A percentile compares a stretch with the other conserved stretches of the same genome.
These are phyloP conservation scores for Globomyces pollinis-pini DNA, from an alignment of 192 early-diverging fungal species.

Conservation along the genomic window DNA sequence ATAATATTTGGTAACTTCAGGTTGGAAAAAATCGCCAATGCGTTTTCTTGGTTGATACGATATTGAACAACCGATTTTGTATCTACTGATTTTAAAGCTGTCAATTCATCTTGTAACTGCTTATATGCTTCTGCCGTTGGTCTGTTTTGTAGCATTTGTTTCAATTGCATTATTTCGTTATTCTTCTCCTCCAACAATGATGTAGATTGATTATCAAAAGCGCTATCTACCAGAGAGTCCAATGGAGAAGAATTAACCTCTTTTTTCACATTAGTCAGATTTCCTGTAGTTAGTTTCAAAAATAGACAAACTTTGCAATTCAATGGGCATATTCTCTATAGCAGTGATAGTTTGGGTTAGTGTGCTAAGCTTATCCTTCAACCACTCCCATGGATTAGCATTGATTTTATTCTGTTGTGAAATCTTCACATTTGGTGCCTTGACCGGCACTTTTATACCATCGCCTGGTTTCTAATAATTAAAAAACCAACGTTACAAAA, in stretches of 20 bases:
- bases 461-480: no score
- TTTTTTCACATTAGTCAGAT: background rate
- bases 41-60: constrained; percentile 4
- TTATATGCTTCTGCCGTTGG: constrained; percentile 1
- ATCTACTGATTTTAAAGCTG: background rate
- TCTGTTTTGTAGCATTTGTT: background rate
- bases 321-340: constrained; percentile 2
- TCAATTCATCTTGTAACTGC: background rate
- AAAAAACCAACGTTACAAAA: no score
- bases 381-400: constrained; percentile 1
- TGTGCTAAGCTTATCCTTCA: background rate
- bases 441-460: no score
- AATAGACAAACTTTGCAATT: background rate
- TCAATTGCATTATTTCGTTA: constrained; percentile 1
- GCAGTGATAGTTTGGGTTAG: background rate
- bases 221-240: background rate
- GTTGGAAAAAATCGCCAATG: constrained; percentile 8
- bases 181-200: background rate
- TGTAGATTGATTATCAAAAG: background rate
- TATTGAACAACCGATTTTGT: background rate
- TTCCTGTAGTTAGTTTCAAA: background rate
- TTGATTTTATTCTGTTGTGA: background rate
- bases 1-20: constrained; percentile 9
- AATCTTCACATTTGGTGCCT: background rate
- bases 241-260: background rate